phyloP scores from a whole-genome alignment of 371 early-diverging fungal genomes.

The Dichotomocladium elegans region DNA sequence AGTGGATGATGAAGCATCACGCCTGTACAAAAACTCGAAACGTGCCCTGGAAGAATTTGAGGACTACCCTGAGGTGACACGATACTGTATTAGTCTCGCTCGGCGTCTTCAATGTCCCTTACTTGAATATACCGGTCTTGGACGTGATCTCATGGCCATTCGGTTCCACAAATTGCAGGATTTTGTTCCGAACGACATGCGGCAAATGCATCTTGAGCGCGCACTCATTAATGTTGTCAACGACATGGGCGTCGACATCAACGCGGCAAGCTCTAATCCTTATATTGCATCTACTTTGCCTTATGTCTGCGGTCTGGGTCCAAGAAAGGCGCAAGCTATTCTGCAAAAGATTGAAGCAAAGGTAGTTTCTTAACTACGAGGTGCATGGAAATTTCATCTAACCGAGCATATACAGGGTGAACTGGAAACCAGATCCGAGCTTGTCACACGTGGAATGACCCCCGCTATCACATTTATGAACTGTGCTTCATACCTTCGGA shows the following conservation, averaged over 20 bases:
- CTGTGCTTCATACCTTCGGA: constrained; percentile 88
- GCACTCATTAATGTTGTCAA: constrained; percentile 88
- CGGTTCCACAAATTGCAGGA: constrained; percentile 76
- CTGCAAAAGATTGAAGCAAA: constrained; percentile 51
- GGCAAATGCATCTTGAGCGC: constrained; percentile 70
- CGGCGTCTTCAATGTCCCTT: constrained; percentile 85
- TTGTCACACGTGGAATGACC: constrained; percentile 65
- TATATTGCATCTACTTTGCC: constrained; percentile 73
- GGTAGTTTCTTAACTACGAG: constrained; percentile 10
- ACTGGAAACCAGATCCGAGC: constrained; percentile 65
- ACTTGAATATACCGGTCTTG: constrained; percentile 80
- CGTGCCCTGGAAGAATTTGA: constrained; percentile 74
- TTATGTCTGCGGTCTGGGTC: constrained; percentile 93
- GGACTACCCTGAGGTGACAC: constrained; percentile 60
- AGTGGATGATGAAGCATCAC: constrained; percentile 86
- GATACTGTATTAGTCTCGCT: constrained; percentile 88
- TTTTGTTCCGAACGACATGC: constrained; percentile 66
- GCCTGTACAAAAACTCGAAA: constrained; percentile 76
- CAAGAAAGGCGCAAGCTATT: constrained; percentile 83
- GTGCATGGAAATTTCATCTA: too few relatives aligned
- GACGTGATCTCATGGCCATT: constrained; percentile 65
- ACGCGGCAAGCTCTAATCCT: constrained; percentile 65
- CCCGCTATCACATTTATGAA: constrained; percentile 87
- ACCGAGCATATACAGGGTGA: constrained; percentile 37
- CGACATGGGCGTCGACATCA: constrained; percentile 86